Base-by-base conservation (phyloP, 805 yeast species). In the Zygotorulaspora sp. region DNA sequence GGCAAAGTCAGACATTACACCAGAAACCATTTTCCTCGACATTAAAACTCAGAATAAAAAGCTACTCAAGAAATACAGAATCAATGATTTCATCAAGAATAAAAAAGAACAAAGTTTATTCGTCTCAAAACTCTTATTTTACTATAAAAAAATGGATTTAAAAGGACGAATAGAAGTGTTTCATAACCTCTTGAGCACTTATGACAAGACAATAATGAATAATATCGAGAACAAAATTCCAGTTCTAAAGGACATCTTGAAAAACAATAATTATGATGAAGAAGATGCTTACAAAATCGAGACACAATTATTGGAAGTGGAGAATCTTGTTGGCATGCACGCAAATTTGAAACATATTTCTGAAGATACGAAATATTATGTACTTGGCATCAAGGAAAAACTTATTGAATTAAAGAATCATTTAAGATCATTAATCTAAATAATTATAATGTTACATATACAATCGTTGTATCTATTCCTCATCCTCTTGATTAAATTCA, bases 341-440 rank as follows among this genome's bases (percentile, higher is more conserved):
- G 37, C 33, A 1, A 21, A 30, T 6, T 16, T 42, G n/a, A 12
- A 15, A 5, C 29, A 29, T 4, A 6, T 51, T 22, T 32, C 33
- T 3, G 23, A 32, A 6, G 47, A 50, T 18, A 52, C 53, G 1
- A 46, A 39, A 16, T 58, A 58, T 36, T 57, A 57, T 32, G 33
- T 49, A 9, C 34, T 58, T 7, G 58, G 57, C 6, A 49, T 57
- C n/a, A 50, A 47, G 30, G 52, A 52, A 11, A 57, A 57, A 39
- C 43, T 50, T 18, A 30, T 38, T 17, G 43, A 37, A 21, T 24
- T 44, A 23, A 33, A 36, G 35, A 19, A 34, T 18, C 43, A 37
- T 30, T 38, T 47, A 11, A 35, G 24, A n/a, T 13, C 34, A n/a
- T 34, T 30, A 18, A 15, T 26, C 15, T 30, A 34, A 17, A 32